Conservation (phyloP, 208 protist genomes). For the Leishmania amazonensis region DNA sequence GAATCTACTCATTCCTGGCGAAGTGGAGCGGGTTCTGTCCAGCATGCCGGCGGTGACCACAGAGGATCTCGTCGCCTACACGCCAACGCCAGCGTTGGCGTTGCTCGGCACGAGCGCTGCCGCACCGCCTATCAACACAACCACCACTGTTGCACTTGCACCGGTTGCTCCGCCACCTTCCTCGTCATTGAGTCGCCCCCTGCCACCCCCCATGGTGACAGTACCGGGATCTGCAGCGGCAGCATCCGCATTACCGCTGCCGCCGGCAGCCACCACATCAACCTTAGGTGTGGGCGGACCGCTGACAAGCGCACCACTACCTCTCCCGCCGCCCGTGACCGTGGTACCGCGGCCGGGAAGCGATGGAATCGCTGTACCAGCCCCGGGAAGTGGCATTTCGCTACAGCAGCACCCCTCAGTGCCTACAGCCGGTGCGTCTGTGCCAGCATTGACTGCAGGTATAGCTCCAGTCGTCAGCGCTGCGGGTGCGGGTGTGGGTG, state of each 20-base stretch:
- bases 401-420: background rate
- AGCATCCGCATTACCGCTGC: constrained; percentile 7
- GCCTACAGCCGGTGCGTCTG: background rate
- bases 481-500: background rate
- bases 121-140: background rate
- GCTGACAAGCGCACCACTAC: background rate
- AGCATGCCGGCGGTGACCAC: constrained; percentile 23
- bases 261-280: constrained; percentile 17
- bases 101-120: background rate
- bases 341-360: background rate
- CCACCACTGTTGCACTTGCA: background rate
- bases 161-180: background rate
- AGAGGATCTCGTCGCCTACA: constrained; percentile 18
- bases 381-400: background rate
- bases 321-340: background rate
- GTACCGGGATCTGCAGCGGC: background rate
- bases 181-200: background rate
- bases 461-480: background rate
- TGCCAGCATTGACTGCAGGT: background rate
- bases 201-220: background rate
- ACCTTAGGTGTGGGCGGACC: constrained; percentile 31
- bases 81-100: constrained; percentile 3
- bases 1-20: constrained; percentile 38
- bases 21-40: constrained; percentile 34
- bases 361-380: background rate